Percentiles rank a stretch among this genome's conserved stretches.
Evolutionary conservation across 2,329 filamentous ascomycete species (phyloP).

Genomic region (Whalleya microplaca): DNA sequence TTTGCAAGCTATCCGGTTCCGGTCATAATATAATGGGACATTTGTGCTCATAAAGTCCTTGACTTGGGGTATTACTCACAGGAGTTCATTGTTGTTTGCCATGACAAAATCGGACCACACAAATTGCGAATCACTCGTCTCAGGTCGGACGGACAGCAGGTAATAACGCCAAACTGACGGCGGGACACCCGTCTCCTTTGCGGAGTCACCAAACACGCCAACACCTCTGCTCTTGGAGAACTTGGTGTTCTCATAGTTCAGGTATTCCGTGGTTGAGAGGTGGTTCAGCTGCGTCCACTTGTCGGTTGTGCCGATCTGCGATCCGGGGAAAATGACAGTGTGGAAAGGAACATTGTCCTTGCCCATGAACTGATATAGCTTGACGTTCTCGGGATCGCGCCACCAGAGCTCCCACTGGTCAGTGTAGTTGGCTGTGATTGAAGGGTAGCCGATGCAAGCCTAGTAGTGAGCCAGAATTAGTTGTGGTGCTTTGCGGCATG

Average conservation of each 20-base stretch:
- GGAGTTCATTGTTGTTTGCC: slow-evolving; percentile 86
- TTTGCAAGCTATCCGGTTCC: neutral
- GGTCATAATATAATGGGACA: neutral
- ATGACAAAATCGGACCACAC: slow-evolving; percentile 85
- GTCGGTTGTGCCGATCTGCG: slow-evolving; percentile 80
- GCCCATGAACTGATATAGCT: slow-evolving; percentile 94
- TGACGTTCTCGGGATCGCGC: slow-evolving; percentile 85
- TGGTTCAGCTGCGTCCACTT: slow-evolving; percentile 90
- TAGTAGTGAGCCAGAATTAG: slow-evolving; percentile 75
- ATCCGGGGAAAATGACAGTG: slow-evolving; percentile 88
- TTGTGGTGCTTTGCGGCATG: slow-evolving; percentile 64
- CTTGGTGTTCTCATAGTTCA: slow-evolving; percentile 88
- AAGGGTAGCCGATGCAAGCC: slow-evolving; percentile 75
- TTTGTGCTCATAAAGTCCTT: neutral
- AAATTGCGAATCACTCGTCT: slow-evolving; percentile 86
- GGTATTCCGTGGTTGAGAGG: slow-evolving; percentile 85
- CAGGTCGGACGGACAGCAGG: slow-evolving; percentile 81
- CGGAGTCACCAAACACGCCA: slow-evolving; percentile 90
- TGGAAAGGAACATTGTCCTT: slow-evolving; percentile 86
- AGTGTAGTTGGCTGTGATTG: slow-evolving; percentile 86
- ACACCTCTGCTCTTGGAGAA: slow-evolving; percentile 91
- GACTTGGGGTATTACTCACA: slow-evolving; percentile 45
- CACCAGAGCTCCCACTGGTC: slow-evolving; percentile 92
- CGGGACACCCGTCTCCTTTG: slow-evolving; percentile 81
- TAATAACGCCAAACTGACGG: slow-evolving; percentile 95